Conservation (phyloP, 164 flowering plant genomes). For the Magnolia kwangsiensis region DNA sequence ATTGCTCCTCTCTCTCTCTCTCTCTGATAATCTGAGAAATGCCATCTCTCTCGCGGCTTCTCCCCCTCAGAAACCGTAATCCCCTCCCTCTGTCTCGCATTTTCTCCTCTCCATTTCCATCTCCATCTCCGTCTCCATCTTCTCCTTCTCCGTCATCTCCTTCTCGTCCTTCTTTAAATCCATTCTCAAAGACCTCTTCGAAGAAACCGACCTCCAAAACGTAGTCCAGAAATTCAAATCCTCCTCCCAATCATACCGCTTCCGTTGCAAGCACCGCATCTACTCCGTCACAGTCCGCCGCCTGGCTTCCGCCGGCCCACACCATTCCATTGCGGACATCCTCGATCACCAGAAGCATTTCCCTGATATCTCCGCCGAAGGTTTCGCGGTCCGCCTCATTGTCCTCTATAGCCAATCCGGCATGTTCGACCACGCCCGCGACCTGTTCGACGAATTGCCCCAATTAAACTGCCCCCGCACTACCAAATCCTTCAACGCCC, state of each 20-base stretch:
- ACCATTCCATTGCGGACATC: constrained; percentile 29
- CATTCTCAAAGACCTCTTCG: constrained; percentile 16
- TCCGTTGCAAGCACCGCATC: constrained; percentile 29
- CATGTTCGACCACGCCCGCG: constrained; percentile 46
- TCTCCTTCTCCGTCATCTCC: background rate
- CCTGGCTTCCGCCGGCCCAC: constrained; percentile 28
- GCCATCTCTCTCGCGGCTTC: no score
- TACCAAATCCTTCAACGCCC: constrained; percentile 42
- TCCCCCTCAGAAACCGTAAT: no score
- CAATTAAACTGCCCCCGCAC: constrained; percentile 33
- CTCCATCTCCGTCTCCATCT: background rate
- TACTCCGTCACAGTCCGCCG: constrained; percentile 29
- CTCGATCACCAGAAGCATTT: constrained; percentile 41
- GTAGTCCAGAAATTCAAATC: constrained; percentile 45
- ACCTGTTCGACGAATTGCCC: constrained; percentile 59
- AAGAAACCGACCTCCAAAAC: constrained; percentile 27
- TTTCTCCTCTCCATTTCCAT: no score
- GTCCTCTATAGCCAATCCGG: constrained; percentile 33
- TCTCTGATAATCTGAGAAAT: no score
- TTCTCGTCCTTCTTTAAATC: background rate
- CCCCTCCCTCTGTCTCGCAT: no score
- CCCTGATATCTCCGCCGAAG: constrained; percentile 23
- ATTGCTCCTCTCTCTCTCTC: no score
- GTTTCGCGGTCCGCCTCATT: constrained; percentile 25
- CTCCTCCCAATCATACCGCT: constrained; percentile 24